Conservation (phyloP, 331 rosid species). For the Rosa hybrid region DNA sequence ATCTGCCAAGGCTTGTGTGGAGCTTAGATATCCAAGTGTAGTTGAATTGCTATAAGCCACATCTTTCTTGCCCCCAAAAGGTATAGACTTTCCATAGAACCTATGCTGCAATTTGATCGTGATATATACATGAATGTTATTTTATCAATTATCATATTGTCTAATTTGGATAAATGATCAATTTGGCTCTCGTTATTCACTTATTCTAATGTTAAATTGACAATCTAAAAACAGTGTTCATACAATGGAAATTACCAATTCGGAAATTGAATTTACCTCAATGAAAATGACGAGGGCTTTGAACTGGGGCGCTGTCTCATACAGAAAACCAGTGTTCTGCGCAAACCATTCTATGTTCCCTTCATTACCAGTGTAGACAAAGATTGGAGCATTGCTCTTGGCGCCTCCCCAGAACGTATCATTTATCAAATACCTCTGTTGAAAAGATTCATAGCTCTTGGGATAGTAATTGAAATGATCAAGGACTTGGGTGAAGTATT, state of each 20-base stretch:
- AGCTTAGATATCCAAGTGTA: conserved; percentile 69
- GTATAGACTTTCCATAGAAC: conserved; percentile 78
- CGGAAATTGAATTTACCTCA: conserved; percentile 48
- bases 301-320: conserved; percentile 67
- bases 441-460: conserved; percentile 62
- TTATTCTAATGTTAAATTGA: too few relatives aligned
- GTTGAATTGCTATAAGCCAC: conserved; percentile 53
- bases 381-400: conserved; percentile 65
- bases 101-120: conserved; percentile 61
- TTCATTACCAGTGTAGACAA: conserved; percentile 92
- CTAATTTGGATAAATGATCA: too few relatives aligned
- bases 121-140: too few relatives aligned
- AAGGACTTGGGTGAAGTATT: conserved; percentile 74
- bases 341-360: conserved; percentile 85
- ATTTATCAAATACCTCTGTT: conserved; percentile 82
- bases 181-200: too few relatives aligned
- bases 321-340: conserved; percentile 75
- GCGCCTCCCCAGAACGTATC: conserved; percentile 84
- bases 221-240: background rate
- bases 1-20: conserved; percentile 86
- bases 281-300: conserved; percentile 77
- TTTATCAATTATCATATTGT: too few relatives aligned
- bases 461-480: conserved; percentile 86
- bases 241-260: background rate
- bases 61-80: conserved; percentile 60